Evolutionary conservation across 352 stramenopile species (phyloP).

Genomic region (Globisporangium perplexum): DNA sequence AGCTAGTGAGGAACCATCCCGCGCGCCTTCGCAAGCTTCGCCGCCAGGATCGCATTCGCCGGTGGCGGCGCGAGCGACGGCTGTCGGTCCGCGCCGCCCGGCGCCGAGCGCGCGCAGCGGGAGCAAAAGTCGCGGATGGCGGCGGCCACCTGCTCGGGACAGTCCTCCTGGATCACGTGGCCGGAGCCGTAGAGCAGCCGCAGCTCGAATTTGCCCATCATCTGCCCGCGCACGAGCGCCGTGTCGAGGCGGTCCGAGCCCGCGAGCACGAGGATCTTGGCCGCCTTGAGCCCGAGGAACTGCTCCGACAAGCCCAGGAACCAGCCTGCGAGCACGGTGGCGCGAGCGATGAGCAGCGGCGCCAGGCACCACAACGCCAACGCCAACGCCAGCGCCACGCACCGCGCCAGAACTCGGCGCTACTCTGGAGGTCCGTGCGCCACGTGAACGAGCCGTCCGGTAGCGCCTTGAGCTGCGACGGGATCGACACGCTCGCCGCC

Average conservation of each 20-base stretch:
- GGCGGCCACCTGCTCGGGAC: conserved; percentile 63
- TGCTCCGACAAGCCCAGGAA: conserved; percentile 81
- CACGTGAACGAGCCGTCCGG: conserved; percentile 57
- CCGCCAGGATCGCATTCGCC: conserved; percentile 30
- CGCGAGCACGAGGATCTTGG: conserved; percentile 84
- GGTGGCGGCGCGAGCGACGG: conserved; percentile 13
- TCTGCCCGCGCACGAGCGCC: conserved; percentile 82
- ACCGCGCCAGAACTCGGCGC: conserved; percentile 75
- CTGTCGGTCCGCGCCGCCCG: conserved; percentile 20
- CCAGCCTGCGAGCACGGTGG: conserved; percentile 39
- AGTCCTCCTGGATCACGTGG: conserved; percentile 88
- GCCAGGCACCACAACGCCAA: background rate
- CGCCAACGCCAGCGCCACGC: conserved; percentile 3
- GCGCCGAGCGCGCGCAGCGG: conserved; percentile 35
- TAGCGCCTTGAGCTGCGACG: conserved; percentile 56
- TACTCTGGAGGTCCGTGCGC: conserved; percentile 74
- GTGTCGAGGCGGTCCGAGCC: conserved; percentile 85
- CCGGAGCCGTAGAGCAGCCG: conserved; percentile 81
- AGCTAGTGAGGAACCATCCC: conserved; percentile 50
- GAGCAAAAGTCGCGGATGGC: conserved; percentile 59
- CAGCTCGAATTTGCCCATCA: conserved; percentile 91
- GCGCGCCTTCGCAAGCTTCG: conserved; percentile 53
- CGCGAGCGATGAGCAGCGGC: background rate
- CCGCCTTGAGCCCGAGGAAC: conserved; percentile 66
- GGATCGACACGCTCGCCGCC: conserved; percentile 72